Base-by-base conservation (phyloP, 2,329 filamentous ascomycete species). In the Harringtonia lauricola region DNA sequence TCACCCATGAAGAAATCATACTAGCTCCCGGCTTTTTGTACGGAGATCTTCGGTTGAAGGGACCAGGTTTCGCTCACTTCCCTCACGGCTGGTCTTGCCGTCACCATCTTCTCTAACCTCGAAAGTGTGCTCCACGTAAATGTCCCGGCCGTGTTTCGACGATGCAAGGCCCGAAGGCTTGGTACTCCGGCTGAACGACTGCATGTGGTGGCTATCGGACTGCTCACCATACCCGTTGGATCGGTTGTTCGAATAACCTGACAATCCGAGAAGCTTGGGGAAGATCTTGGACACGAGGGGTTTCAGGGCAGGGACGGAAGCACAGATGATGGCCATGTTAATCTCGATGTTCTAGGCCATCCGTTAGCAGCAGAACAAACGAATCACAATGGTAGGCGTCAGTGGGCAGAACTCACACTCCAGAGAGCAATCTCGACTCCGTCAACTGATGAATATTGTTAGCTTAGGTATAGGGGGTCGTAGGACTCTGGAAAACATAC, bases 311-410 rank as follows among this genome's bases (percentile, higher is more conserved):
- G 40, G 40, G 0, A 42, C 31, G 7, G 31, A 35, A 10, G 19
- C 21, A 19, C 40, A 42, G 22, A 42, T 42, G n/a, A 42, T 42
- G 21, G 40, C 40, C 40, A 42, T 36, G n/a, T 42, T 42, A 21
- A 42, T 42, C 13, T 42, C 40, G 12, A 42, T 42, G 15, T 42
- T 42, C 40, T 42, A 12, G 3, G 15, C n/a, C n/a, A n/a, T 3
- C 18, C 7, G 3, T n/a, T 29, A 17, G 37, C 13, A 18, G 17
- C 15, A 24, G 17, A 24, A 10, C 6, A 36, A 15, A n/a, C 21
- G 3, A n/a, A 17, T 12, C 8, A 9, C 3, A 4, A 24, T 15
- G n/a, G 18, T 18, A 17, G 35, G 1, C 15, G 7, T 12, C 7
- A 22, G 29, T n/a, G n/a, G n/a, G 15, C 6, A 8, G n/a, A 21